Conservation (phyloP, 106 monocot genomes). For the Alisma plantagoaquatica region DNA sequence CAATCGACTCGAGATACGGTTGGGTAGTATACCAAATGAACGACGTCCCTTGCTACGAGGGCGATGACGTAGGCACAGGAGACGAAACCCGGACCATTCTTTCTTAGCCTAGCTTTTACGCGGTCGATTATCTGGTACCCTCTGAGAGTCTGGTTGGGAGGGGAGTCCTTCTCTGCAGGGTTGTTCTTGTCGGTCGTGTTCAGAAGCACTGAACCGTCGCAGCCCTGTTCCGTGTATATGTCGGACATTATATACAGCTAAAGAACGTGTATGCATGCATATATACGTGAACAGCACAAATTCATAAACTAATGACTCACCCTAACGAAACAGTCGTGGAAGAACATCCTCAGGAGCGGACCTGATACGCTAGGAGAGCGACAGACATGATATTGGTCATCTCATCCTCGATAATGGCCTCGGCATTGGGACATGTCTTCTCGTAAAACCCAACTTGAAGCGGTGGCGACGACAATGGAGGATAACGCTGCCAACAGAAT, state of each 20-base stretch:
- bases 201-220: slow-evolving; percentile 47
- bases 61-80: slow-evolving; percentile 55
- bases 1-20: not conserved
- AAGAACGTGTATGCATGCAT: no score
- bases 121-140: slow-evolving; percentile 32
- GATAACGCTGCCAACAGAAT: no score
- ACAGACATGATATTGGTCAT: slow-evolving; percentile 21
- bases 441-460: slow-evolving; percentile 45
- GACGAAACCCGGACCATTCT: slow-evolving; percentile 31
- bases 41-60: slow-evolving; percentile 41
- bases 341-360: slow-evolving; percentile 56
- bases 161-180: slow-evolving; percentile 35
- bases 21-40: slow-evolving; percentile 19
- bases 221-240: no score
- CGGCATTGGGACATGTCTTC: slow-evolving; percentile 46
- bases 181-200: slow-evolving; percentile 21
- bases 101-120: slow-evolving; percentile 34
- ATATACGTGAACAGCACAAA: no score
- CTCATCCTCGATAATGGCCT: slow-evolving; percentile 33
- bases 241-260: no score
- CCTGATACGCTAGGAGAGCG: slow-evolving; percentile 40
- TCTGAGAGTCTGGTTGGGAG: slow-evolving; percentile 25
- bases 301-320: no score
- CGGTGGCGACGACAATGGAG: no score
- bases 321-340: slow-evolving; percentile 74